A percentile compares a stretch with the other conserved stretches of the same genome.
Evolutionary conservation across 306 rosid species (phyloP).

Genomic region (Boehmeria nivea): DNA sequence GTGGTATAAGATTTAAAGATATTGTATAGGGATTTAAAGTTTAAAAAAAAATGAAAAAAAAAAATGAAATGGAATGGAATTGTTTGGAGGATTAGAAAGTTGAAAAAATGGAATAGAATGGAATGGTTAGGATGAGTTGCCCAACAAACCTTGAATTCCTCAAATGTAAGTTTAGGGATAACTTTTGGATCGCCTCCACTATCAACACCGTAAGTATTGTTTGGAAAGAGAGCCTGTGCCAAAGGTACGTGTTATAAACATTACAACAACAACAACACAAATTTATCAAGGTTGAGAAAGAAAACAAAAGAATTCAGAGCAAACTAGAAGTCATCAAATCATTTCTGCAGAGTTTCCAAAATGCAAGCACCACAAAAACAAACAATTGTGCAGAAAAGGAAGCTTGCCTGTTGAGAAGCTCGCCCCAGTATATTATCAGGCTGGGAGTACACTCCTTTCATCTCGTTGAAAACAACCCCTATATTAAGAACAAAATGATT

Average conservation of each 20-base stretch:
- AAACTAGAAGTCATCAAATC: too few species aligned
- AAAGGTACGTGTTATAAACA: slow-evolving; percentile 17
- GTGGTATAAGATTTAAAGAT: too few species aligned
- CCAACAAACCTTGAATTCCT: slow-evolving; percentile 88
- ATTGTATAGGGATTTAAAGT: too few species aligned
- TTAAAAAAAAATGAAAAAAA: too few species aligned
- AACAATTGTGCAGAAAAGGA: slow-evolving; percentile 1
- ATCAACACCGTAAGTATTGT: slow-evolving; percentile 90
- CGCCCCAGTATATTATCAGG: slow-evolving; percentile 89
- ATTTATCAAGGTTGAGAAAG: neutral
- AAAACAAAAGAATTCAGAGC: neutral
- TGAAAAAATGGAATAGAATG: too few species aligned
- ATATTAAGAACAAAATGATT: slow-evolving; percentile 20
- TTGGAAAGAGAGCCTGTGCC: slow-evolving; percentile 89
- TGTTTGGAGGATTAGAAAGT: too few species aligned
- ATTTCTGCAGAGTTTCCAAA: neutral
- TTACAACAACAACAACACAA: neutral
- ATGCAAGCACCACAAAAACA: slow-evolving; percentile 8
- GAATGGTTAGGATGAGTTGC: too few species aligned
- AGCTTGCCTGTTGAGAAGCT: slow-evolving; percentile 82
- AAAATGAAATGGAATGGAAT: too few species aligned
- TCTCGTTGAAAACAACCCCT: slow-evolving; percentile 99
- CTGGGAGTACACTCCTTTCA: slow-evolving; percentile 99
- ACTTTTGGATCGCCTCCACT: slow-evolving; percentile 95
- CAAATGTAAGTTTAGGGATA: slow-evolving; percentile 84